phyloP scores from a whole-genome alignment of 176 grass and related monocot genomes.

The Elymus sibiricus region DNA sequence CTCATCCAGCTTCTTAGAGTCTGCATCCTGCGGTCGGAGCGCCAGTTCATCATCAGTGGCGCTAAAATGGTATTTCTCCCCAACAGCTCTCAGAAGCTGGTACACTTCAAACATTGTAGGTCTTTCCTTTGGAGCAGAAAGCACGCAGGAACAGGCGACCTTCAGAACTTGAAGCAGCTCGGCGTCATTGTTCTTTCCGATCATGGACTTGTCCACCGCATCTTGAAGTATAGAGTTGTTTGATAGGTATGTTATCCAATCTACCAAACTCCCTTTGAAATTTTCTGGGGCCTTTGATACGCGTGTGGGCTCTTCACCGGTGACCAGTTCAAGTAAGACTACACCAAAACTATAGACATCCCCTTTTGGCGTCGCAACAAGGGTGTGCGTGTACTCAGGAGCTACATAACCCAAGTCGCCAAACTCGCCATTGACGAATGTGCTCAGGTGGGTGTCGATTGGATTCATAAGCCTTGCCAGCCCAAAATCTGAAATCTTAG shows the following conservation, averaged over 20 bases:
- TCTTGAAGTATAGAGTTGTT: conserved; percentile 85
- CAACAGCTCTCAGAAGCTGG: conserved; percentile 80
- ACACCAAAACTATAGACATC: conserved; percentile 88
- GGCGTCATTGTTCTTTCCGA: conserved; percentile 72
- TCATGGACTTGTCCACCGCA: conserved; percentile 75
- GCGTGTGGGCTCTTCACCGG: conserved; percentile 62
- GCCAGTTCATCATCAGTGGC: conserved; percentile 58
- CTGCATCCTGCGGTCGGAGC: conserved; percentile 33
- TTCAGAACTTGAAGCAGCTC: conserved; percentile 93
- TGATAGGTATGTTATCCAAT: conserved; percentile 97
- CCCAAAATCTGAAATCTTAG: conserved; percentile 95
- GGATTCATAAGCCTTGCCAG: conserved; percentile 98
- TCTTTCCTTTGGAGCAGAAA: conserved; percentile 73
- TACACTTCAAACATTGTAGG: conserved; percentile 93
- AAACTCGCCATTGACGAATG: conserved; percentile 89
- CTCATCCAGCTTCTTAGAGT: conserved; percentile 48
- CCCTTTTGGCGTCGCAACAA: conserved; percentile 91
- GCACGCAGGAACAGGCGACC: conserved; percentile 74
- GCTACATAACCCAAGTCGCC: conserved; percentile 93
- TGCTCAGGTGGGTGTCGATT: conserved; percentile 89
- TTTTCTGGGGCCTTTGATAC: conserved; percentile 74
- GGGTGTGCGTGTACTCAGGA: conserved; percentile 75
- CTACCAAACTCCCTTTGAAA: conserved; percentile 91
- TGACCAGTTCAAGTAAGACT: conserved; percentile 87
- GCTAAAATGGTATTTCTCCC: conserved; percentile 83